A percentile compares a stretch with the other conserved stretches of the same genome.
Evolutionary conservation across 2,329 filamentous ascomycete species (phyloP).

Genomic region (Monosporascus ibericus): DNA sequence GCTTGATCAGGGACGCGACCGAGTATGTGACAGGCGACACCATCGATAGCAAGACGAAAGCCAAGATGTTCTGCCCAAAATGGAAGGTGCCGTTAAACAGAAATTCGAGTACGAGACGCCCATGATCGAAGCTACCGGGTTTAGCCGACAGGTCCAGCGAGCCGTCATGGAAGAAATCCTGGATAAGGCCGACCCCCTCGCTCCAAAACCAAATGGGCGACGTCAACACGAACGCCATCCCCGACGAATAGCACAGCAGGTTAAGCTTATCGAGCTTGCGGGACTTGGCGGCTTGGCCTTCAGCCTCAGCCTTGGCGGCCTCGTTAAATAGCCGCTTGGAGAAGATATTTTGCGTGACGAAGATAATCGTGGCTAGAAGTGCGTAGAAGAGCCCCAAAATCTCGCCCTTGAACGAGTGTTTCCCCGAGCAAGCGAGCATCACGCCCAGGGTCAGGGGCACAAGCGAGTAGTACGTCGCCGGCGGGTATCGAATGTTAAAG

Average conservation of each 20-base stretch:
- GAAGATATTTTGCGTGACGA: conserved; percentile 97
- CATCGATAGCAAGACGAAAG: conserved; percentile 86
- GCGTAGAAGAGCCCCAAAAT: conserved; percentile 86
- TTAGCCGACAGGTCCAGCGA: conserved; percentile 54
- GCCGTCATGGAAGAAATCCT: conserved; percentile 77
- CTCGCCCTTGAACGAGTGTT: conserved; percentile 70
- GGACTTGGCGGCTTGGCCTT: conserved; percentile 54
- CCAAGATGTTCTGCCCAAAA: conserved; percentile 92
- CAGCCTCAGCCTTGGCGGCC: conserved; percentile 75
- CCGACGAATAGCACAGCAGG: conserved; percentile 92
- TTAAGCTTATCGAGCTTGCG: conserved; percentile 95
- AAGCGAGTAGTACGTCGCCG: conserved; percentile 79
- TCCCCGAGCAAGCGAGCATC: conserved; percentile 89
- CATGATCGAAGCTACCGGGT: conserved; percentile 69
- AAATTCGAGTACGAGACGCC: conserved; percentile 73
- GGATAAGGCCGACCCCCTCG: conserved; percentile 73
- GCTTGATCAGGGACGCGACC: conserved; percentile 91
- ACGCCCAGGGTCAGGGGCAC: conserved; percentile 92
- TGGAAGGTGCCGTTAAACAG: conserved; percentile 96
- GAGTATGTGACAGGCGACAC: conserved; percentile 96
- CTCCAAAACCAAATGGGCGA: conserved; percentile 88
- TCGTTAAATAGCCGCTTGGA: conserved; percentile 98
- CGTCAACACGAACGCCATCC: conserved; percentile 82
- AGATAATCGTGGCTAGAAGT: conserved; percentile 83
- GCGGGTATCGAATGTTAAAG: conserved; percentile 82